Evolutionary conservation across 306 rosid species (phyloP), one percentile per base, ranked within the genome.

Genomic region (Malus asiatica): DNA sequence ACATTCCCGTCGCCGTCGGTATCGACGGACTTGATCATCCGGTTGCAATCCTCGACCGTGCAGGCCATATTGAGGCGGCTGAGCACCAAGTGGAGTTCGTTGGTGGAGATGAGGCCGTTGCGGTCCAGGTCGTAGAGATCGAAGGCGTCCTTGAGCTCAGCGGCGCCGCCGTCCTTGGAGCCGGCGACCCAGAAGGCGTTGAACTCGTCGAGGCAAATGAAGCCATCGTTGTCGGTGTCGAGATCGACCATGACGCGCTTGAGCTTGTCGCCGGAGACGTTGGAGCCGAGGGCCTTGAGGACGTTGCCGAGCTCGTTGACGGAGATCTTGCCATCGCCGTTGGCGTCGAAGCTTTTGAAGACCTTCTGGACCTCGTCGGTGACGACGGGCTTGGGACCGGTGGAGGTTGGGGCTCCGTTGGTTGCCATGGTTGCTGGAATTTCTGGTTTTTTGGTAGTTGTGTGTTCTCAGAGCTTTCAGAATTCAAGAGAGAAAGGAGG

Each of bases 311-410:
- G 75, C 84, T 96, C 98, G 74, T 42, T 5, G 69, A 79, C 70
- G 73, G 98, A 96, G 88, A 96, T 96, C 93, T 76, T 84, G 70
- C 97, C 98, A 83, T 96, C 98, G 83, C 93, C 96, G 90, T 96
- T 90, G 53, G 86, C 2, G 68, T 96, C 98, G 86, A 96, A 96
- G 72, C 89, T 91, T 35, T 64, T 66, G 82, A 96, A 96, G 53
- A 96, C 96, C 68, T 77, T 81, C 71, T 60, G 55, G 52, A 92
- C 81, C 70, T 92, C 97, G 0, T 84, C 85, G 80, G 23, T 71
- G 86, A 74, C 77, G 13, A 4, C 16, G 35, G 70, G 83, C 77
- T 57, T 87, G 84, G 78, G 79, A 77, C 58, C 57, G 3, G 82
- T 29, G 11, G 90, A 72, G 59, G 23, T 73, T 79, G 57, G 73